Percentiles rank a stretch among this genome's conserved stretches.
These are phyloP conservation scores for Megacollybia marginata DNA, from an alignment of 768 basidiomycete genomes.

Conservation along the genomic window DNA sequence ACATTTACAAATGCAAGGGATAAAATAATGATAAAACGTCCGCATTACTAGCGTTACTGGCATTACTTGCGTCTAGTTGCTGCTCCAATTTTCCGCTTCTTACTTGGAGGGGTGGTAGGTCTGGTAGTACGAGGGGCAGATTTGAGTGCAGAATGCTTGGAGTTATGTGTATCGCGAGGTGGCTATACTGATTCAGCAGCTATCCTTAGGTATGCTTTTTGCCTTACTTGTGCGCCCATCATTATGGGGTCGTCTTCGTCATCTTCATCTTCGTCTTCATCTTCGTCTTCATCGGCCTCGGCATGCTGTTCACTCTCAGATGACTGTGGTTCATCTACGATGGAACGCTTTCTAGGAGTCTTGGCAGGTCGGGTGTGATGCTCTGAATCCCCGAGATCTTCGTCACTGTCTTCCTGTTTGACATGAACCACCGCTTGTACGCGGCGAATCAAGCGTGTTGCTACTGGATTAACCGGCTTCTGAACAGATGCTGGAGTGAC, in stretches of 20 bases:
- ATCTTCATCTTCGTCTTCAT: slow-evolving; percentile 25
- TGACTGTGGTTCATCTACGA: slow-evolving; percentile 1
- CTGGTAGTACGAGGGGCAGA: slow-evolving; percentile 1
- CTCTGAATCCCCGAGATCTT: slow-evolving; percentile 14
- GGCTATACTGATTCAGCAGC: not conserved
- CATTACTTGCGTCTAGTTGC: not conserved
- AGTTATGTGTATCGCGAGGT: slow-evolving; percentile 1
- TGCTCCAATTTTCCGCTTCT: not conserved
- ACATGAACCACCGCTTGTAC: slow-evolving; percentile 61
- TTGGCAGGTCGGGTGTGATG: not conserved
- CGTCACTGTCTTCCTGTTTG: slow-evolving; percentile 54
- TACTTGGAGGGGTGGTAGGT: not conserved
- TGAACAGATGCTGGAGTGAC: slow-evolving; percentile 4
- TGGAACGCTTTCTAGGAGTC: too few species aligned
- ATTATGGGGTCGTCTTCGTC: slow-evolving; percentile 55
- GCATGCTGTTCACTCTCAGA: slow-evolving; percentile 6
- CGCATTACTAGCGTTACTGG: not conserved
- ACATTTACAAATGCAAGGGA: not conserved
- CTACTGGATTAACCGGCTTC: slow-evolving; percentile 7
- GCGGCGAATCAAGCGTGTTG: slow-evolving; percentile 45
- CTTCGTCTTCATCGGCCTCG: slow-evolving; percentile 17
- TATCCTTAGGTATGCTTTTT: not conserved
- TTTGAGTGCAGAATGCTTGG: slow-evolving; percentile 3
- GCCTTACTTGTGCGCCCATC: slow-evolving; percentile 52
- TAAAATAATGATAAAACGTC: not conserved